Conservation (phyloP, 495 filamentous ascomycete species). For the Cercophora sp. region DNA sequence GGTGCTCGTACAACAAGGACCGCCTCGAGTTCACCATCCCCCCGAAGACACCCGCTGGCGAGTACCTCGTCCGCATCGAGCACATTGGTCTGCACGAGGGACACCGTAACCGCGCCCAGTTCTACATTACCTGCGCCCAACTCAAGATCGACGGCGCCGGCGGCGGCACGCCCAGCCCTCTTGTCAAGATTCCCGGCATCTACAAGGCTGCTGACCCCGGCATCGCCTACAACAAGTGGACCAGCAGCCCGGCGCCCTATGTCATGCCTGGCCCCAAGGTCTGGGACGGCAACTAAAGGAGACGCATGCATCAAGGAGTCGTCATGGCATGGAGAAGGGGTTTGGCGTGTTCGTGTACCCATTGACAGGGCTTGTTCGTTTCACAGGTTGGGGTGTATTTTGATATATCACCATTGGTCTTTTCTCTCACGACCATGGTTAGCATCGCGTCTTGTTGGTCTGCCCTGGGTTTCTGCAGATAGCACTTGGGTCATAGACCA, state of each 20-base stretch:
- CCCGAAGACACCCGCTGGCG: slow-evolving; percentile 41
- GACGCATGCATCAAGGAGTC: too few species aligned
- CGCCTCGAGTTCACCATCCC: slow-evolving; percentile 49
- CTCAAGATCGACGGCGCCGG: slow-evolving; percentile 47
- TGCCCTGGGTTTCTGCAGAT: too few species aligned
- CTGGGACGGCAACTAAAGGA: slow-evolving; percentile 23
- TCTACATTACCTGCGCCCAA: slow-evolving; percentile 52
- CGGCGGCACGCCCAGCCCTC: slow-evolving; percentile 36
- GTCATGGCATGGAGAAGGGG: too few species aligned
- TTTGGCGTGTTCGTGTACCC: too few species aligned
- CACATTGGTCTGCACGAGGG: slow-evolving; percentile 47
- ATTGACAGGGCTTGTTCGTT: too few species aligned
- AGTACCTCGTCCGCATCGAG: slow-evolving; percentile 54
- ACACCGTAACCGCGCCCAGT: slow-evolving; percentile 23
- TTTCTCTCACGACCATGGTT: too few species aligned
- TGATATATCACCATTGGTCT: too few species aligned
- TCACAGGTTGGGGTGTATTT: too few species aligned
- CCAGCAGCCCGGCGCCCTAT: slow-evolving; percentile 25
- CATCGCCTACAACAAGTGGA: slow-evolving; percentile 42
- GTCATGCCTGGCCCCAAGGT: slow-evolving; percentile 37
- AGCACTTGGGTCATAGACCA: too few species aligned
- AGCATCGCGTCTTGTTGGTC: too few species aligned
- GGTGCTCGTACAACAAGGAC: slow-evolving; percentile 36
- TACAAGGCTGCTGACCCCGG: slow-evolving; percentile 45
- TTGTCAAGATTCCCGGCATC: slow-evolving; percentile 49